Conservation (phyloP, 2,329 filamentous ascomycete species). For the Fusarium virguliforme region DNA sequence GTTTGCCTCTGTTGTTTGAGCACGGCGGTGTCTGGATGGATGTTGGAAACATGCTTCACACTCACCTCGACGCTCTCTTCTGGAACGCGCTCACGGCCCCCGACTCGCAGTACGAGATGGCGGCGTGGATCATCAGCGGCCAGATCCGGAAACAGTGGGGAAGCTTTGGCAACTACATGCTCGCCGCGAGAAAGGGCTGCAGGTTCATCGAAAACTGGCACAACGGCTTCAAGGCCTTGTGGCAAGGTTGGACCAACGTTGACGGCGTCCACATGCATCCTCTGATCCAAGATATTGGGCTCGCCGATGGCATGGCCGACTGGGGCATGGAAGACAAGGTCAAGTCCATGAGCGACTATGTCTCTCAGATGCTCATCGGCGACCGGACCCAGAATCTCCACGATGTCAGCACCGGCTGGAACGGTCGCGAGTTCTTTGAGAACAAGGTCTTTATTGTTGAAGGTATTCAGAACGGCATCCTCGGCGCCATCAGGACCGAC, state of each 20-base stretch:
- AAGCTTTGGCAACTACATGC: conserved; percentile 61
- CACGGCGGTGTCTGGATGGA: conserved; percentile 64
- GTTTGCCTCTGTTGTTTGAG: conserved; percentile 59
- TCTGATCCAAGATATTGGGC: conserved; percentile 53
- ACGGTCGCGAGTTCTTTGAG: conserved; percentile 54
- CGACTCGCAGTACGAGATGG: conserved; percentile 55
- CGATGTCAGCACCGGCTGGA: conserved; percentile 52
- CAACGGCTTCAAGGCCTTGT: conserved; percentile 56
- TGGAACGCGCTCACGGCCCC: conserved; percentile 60
- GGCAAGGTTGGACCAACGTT: conserved; percentile 55
- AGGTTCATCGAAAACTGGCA: conserved; percentile 63
- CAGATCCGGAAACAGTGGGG: conserved; percentile 55
- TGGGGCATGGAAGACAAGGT: conserved; percentile 39
- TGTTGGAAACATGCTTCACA: conserved; percentile 60
- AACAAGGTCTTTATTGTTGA: conserved; percentile 54
- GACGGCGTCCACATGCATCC: conserved; percentile 54
- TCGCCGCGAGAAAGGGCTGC: conserved; percentile 60
- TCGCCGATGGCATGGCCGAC: conserved; percentile 51
- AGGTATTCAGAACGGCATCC: conserved; percentile 53
- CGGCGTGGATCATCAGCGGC: conserved; percentile 55
- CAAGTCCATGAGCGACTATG: conserved; percentile 56
- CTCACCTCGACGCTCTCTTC: conserved; percentile 60
- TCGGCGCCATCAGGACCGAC: conserved; percentile 53
- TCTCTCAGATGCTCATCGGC: conserved; percentile 57
- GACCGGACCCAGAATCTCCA: conserved; percentile 55